Base-by-base conservation (phyloP, 805 yeast species). In the Kluyveromyces nonfermentans region DNA sequence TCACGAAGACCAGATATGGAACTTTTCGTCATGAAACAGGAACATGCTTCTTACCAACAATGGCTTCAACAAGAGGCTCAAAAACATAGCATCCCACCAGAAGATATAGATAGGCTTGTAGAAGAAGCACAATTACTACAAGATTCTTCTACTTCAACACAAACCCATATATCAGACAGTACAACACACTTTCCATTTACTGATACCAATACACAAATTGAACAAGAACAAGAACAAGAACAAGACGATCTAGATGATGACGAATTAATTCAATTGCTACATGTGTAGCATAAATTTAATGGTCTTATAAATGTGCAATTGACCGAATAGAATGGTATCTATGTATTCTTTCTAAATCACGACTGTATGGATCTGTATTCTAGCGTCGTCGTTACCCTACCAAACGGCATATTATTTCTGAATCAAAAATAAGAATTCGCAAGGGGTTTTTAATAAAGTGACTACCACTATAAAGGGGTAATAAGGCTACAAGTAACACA, bases 1-100 rank as follows among this genome's bases (percentile, higher is more conserved):
- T 44, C 22, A 31, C 41, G 9, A 43, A 28, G 35, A 49, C 63
- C 20, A 62, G 42, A 42, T 17, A 59, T 61, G 64, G 63, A 58
- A 39, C 37, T 48, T 5, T 57, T 59, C 34, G 51, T 61, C 4
- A 54, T 58, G 58, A 41, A 46, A 10, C 45, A 53, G 10, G 62
- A 57, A 35, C 43, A 46, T 9, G 36, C 22, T 15, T 36, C 44
- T 31, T 59, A 59, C 34, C 31, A 46, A 19, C 40, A 48, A 16
- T 17, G 40, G 4, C 40, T 54, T 33, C 46, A 50, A 10, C 31
- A 42, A 25, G 52, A 53, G 38, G 61, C 62, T 2, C 47, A 47
- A 17, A 35, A 45, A 14, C 44, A 59, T 45, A 41, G 47, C 1
- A 31, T 60, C 4, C 50, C 57, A 1, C 47, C 48, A 5, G 57